Base-by-base conservation (phyloP, 495 filamentous ascomycete genomes). In the Penicillium lividum region DNA sequence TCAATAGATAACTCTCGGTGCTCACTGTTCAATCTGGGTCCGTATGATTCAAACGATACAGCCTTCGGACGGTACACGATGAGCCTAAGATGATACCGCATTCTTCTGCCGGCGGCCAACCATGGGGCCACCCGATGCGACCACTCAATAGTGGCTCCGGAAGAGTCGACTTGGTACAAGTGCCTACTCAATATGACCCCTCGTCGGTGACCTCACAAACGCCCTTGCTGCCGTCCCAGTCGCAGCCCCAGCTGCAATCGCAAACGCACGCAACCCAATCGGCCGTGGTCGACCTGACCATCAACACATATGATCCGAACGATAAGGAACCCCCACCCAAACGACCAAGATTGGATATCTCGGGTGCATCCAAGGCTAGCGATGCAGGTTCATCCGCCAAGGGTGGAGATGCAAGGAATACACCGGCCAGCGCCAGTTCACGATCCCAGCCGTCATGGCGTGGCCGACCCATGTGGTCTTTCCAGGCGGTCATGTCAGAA, bases 11-110 rank as follows among this genome's bases (percentile, higher is more conserved):
- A 5, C 0, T 11, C 6, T 40, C 15, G 38, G 38, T 15, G 13
- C 38, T 40, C 13, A 13, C 15, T 40, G 15, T 51, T 31, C 8
- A 34, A 28, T 25, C 42, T 18, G 10, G 46, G 9, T 42, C 34
- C 34, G 36, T 10, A 58, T 56, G 54, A 63, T 60, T 56, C 38
- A 50, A 43, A 62, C 50, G 50, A 55, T 45, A 57, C n/a, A 38
- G 53, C 52, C 51, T 40, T 54, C 59, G 31, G 27, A 58, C 59
- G 55, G 65, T 63, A 69, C 72, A 76, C 63, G 70, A 80, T 80
- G 77, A 73, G 59, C 65, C 69, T 69, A 72, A 71, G 66, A 80
- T 80, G 77, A 80, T 75, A 63, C 73, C 75, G 53, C 73, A 77
- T 71, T 67, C 77, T 56, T 78, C 75, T 64, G 73, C 71, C 64